Evolutionary conservation across 192 early-diverging fungal genomes (phyloP), one percentile per base, ranked within the genome.

Genomic region (Coemansia sp.): DNA sequence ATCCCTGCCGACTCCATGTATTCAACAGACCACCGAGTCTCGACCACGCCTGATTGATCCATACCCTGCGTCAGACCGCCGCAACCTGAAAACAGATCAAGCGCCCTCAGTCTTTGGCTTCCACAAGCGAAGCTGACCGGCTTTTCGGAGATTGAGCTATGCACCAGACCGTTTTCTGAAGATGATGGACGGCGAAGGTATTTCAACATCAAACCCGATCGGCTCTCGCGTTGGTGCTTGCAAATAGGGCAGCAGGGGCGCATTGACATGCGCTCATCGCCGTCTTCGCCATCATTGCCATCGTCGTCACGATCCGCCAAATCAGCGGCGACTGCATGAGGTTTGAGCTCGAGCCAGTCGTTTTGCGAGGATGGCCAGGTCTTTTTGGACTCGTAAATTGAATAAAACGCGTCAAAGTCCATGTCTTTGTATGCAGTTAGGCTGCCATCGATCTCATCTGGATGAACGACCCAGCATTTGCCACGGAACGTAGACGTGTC

Each of bases 1-100:
- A 75, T 26, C 5, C 87, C 85, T 0, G 90, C 90, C 16, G 81
- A 83, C 20, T 75, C 64, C 60, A 85, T 78, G 67, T 86, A 88
- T 60, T 91, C 90, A 15, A 91, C 82, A 1, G 90, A 86, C 69
- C 86, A 89, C 43, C 68, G 67, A 15, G 89, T 91, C 57, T 90
- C 85, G 39, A 90, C 76, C 6, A 86, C 65, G 1, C 85, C 87
- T 0, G 81, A 80, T 43, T 77, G 63, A 21, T 89, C 86, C 81
- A 91, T 77, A 35, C 90, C 90, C 30, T 75, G 75, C 4, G 89
- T 89, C 35, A 91, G 64, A 6, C 90, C 90, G 15, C 90, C 90
- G 66, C 89, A 90, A 9, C 90, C 90, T 6, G 87, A 85, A 62
- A 91, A 91, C 49, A 91, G 74, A 66, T 91, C 90, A 35, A 91